Evolutionary conservation across 129 eudicot genomes (phyloP), one percentile per base, ranked within the genome.

Genomic region (Flaveria sonorensis): DNA sequence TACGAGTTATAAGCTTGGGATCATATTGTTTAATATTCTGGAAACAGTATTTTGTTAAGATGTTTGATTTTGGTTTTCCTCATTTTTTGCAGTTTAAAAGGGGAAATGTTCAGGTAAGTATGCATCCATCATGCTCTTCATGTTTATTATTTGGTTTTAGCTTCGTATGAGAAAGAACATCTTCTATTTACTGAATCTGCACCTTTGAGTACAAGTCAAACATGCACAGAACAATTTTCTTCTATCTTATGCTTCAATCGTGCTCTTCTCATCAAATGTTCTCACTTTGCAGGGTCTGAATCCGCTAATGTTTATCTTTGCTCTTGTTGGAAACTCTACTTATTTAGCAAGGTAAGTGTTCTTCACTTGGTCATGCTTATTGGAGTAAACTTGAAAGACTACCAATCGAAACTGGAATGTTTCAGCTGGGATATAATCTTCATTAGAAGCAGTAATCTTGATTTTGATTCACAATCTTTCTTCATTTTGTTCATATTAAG

Each of bases 251-350:
- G 65, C 21, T 45, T 73, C 68, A 46, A 0, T 68, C 48, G 24
- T 50, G 14, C 51, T 57, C 16, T 68, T 77, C 47, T 72, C 7
- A 28, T 36, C 4, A 15, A 53, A 72, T 39, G 5, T 23, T 36
- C 7, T 4, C 7, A 36, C 7, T 36, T 59, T 89, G 75, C 81
- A 92, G 97, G 96, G 97, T 62, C 82, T 92, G 52, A 92, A 88
- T 79, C 97, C 97, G 16, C 71, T 92, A 20, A 88, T 92, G 97
- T 92, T 92, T 60, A 42, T 92, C 61, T 92, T 88, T 87, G 97
- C 97, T 66, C 80, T 92, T 11, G 46, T 86, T 72, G 97, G 93
- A 57, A 92, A 92, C 77, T 20, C 76, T 40, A 89, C 92, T 43
- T 92, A 92, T 83, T 93, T 92, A 43, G 97, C 91, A 71, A 92